These are phyloP conservation scores for Styphnolobium japonicum DNA, from an alignment of 306 rosid genomes.

Conservation along the genomic window DNA sequence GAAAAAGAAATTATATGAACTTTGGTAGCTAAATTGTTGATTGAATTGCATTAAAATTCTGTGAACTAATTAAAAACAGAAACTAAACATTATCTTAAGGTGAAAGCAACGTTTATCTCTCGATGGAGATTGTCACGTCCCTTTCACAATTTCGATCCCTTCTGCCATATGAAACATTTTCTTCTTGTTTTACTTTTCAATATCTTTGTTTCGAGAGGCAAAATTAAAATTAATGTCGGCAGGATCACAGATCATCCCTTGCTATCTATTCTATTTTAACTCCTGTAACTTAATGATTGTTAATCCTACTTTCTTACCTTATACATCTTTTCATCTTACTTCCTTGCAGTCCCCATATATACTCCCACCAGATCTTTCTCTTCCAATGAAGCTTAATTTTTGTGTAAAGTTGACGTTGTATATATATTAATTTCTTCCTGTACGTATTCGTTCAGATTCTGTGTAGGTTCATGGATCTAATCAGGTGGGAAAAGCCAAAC, in stretches of 20 bases:
- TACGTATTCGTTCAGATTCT: background rate
- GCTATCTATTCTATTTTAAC: background rate
- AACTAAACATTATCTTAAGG: background rate
- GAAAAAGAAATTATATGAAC: background rate
- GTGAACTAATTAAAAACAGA: background rate
- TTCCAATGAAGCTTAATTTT: background rate
- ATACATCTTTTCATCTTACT: background rate
- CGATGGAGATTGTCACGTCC: background rate
- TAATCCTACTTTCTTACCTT: background rate
- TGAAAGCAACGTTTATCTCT: background rate
- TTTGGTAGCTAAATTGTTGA: background rate
- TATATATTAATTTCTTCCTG: background rate
- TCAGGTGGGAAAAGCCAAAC: background rate
- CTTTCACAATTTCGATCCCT: background rate
- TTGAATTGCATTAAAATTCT: background rate
- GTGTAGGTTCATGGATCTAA: constrained; percentile 18
- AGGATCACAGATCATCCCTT: background rate
- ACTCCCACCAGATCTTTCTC: too few species aligned
- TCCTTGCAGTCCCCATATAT: background rate
- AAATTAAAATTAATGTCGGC: background rate
- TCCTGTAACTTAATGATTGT: background rate
- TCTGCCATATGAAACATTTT: background rate
- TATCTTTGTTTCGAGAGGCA: background rate
- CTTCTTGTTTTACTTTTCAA: background rate
- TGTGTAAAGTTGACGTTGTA: background rate